A percentile compares a stretch with the other conserved stretches of the same genome.
phyloP scores from a whole-genome alignment of 495 filamentous ascomycete genomes.

The Parmelia sp. region DNA sequence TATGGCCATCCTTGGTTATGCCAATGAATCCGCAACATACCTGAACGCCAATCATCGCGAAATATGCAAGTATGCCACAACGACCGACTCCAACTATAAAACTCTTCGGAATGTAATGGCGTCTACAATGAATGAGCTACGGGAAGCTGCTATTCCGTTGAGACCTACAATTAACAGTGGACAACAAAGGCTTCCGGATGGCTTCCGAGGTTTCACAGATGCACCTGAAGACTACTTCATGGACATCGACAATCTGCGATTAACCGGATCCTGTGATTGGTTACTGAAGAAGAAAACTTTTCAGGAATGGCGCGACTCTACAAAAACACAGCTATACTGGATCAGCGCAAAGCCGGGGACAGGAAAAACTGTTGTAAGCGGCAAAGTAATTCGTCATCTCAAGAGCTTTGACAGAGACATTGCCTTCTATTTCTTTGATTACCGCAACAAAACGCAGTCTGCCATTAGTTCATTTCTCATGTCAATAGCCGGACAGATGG shows the following conservation, averaged over 20 bases:
- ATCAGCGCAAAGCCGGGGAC: constrained; percentile 29
- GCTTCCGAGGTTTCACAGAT: constrained; percentile 28
- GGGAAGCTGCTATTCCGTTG: not conserved
- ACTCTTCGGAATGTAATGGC: constrained; percentile 35
- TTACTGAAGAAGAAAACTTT: constrained; percentile 26
- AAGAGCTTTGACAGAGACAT: constrained; percentile 19
- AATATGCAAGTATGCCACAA: constrained; percentile 41
- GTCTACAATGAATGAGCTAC: constrained; percentile 20
- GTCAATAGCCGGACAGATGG: constrained; percentile 38
- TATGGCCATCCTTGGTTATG: constrained; percentile 39
- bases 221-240: constrained; percentile 32
- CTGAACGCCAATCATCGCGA: constrained; percentile 43
- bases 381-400: constrained; percentile 26
- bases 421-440: constrained; percentile 36
- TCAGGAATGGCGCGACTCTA: constrained; percentile 28
- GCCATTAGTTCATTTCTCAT: constrained; percentile 28
- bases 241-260: constrained; percentile 30
- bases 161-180: constrained; percentile 2
- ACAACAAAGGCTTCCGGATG: constrained; percentile 15
- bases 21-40: constrained; percentile 34
- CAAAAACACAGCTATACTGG: constrained; percentile 30
- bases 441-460: constrained; percentile 28
- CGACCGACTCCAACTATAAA: constrained; percentile 38
- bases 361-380: constrained; percentile 35
- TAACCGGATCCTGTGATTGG: constrained; percentile 35